Conservation (phyloP, 1,284 basidiomycete species). For the Sanghuangporus weigelae region DNA sequence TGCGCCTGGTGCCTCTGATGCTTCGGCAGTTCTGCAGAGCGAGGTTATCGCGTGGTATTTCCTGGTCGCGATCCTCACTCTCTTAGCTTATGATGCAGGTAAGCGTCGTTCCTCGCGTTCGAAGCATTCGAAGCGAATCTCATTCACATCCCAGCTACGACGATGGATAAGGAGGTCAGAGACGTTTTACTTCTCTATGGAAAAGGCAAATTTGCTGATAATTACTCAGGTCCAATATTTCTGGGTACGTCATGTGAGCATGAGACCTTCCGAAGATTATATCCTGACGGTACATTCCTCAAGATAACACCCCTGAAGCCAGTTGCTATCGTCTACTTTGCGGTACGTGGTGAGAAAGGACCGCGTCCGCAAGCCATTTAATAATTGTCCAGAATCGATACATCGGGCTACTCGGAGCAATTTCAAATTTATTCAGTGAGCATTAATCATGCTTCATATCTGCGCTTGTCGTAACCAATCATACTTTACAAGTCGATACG, state of each 20-base stretch:
- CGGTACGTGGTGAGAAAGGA: neutral
- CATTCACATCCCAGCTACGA: neutral
- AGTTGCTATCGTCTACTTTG: neutral
- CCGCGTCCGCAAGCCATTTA: neutral
- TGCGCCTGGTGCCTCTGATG: neutral
- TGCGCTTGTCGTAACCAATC: neutral
- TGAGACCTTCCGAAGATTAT: no score
- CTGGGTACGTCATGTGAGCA: neutral
- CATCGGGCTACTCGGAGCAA: neutral
- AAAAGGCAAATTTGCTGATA: neutral
- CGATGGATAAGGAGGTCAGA: neutral
- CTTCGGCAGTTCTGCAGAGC: neutral
- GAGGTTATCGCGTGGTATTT: neutral
- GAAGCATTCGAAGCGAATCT: neutral
- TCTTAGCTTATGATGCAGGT: conserved; percentile 4
- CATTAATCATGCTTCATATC: neutral
- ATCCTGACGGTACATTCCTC: neutral
- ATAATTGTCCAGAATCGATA: neutral
- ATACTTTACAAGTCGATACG: neutral
- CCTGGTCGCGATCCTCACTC: neutral
- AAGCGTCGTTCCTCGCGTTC: no score
- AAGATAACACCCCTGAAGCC: neutral
- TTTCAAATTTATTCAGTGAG: neutral
- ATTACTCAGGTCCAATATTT: neutral
- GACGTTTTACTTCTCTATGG: neutral